Percentiles rank a stretch among this genome's conserved stretches.
Evolutionary conservation across 2,329 filamentous ascomycete species (phyloP).

Genomic region (Fusarium siculi): DNA sequence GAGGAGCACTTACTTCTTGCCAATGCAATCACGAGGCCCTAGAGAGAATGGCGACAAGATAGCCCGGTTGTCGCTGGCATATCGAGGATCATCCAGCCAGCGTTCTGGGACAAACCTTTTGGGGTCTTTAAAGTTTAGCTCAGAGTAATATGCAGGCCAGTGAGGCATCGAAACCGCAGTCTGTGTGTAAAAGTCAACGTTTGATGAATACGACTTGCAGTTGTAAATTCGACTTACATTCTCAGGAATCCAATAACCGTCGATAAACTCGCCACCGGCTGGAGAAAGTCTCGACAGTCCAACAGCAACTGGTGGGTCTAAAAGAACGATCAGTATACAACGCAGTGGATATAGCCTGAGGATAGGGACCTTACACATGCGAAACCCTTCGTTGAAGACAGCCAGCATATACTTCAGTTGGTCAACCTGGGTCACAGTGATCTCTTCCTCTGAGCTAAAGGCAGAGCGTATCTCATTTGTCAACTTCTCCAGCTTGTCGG

Average conservation of each 20-base stretch:
- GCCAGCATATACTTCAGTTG: constrained; percentile 2
- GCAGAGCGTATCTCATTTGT: not conserved
- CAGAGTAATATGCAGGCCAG: not conserved
- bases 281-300: not conserved
- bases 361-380: not conserved
- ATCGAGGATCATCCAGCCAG: not conserved
- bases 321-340: not conserved
- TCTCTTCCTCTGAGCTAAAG: not conserved
- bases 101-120: constrained; percentile 3
- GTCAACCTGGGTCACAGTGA: not conserved
- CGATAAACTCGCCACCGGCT: not conserved
- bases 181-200: not conserved
- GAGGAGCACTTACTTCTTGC: not conserved
- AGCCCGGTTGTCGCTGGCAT: not conserved
- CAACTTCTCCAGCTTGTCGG: not conserved
- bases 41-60: not conserved
- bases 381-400: not conserved
- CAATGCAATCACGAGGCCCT: constrained; percentile 5
- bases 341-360: rapidly evolving
- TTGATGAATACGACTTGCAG: rapidly evolving
- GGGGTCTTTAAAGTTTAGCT: not conserved
- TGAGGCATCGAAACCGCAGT: not conserved
- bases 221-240: not conserved
- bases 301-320: not conserved
- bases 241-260: constrained; percentile 1